These are phyloP conservation scores for Paramecium tetraurelia DNA, from an alignment of 73 alveolate species.

Conservation along the genomic window DNA sequence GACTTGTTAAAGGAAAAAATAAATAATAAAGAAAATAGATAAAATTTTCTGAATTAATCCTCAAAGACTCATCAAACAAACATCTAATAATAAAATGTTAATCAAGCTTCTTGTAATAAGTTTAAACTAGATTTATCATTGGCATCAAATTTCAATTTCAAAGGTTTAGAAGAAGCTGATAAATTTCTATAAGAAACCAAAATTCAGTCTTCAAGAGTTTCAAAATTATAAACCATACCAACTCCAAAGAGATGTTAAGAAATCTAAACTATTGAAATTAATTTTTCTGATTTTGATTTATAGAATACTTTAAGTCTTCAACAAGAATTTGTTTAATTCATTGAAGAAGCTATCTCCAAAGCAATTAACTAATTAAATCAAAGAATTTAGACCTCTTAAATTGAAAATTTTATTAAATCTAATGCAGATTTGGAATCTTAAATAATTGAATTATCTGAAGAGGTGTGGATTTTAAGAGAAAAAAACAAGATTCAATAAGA, in stretches of 20 bases:
- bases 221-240: neutral
- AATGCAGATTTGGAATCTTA: neutral
- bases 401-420: neutral
- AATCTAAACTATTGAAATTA: neutral
- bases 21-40: neutral
- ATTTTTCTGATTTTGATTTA: neutral
- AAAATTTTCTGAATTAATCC: neutral
- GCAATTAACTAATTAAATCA: neutral
- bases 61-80: neutral
- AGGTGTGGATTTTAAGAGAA: neutral
- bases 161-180: slow-evolving; percentile 11
- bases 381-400: neutral
- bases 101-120: neutral
- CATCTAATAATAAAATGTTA: neutral
- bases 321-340: neutral
- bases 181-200: neutral
- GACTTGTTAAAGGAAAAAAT: neutral
- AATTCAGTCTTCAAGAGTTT: neutral
- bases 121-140: neutral
- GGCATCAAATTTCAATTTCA: neutral
- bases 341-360: neutral
- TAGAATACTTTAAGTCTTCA: neutral
- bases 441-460: neutral
- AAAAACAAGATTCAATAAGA: neutral
- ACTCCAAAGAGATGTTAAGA: neutral